Base-by-base conservation (phyloP, 768 basidiomycete species). In the Cyathus striatus region DNA sequence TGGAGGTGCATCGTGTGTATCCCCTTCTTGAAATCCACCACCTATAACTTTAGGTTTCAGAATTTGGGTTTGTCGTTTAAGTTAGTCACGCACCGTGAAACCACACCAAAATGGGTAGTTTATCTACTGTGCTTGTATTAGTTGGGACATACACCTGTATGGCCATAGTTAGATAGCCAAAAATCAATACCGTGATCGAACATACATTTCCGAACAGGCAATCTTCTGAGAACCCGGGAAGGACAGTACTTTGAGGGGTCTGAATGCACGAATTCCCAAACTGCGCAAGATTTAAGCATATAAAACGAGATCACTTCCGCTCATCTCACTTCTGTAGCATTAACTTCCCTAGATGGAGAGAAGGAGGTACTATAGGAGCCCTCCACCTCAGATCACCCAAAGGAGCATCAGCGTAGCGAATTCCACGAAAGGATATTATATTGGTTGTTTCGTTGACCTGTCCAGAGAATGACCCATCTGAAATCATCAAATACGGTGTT, bases 11-110 rank as follows among this genome's bases (percentile, higher is more conserved):
- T 57, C 59, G 41, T 58, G 62, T 9, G 62, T 62, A 35, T 55
- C 60, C 22, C 69, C 70, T 3, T 44, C 47, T 52, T 69, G 63
- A 33, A 68, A 71, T 9, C 70, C 70, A 3, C 70, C 70, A 23
- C 70, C 70, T 72, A 27, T 18, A 42, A 23, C 33, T 21, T 20
- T 17, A 36, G n/a, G n/a, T n/a, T n/a, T n/a, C n/a, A n/a, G n/a
- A n/a, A n/a, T n/a, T n/a, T n/a, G n/a, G n/a, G n/a, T n/a, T n/a
- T n/a, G n/a, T n/a, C n/a, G n/a, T n/a, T n/a, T n/a, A n/a, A n/a
- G n/a, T n/a, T n/a, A n/a, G n/a, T n/a, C n/a, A n/a, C n/a, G 27
- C 35, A 66, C 69, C 70, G 46, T 72, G 68, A 44, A 72, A 68
- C 57, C 57, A 72, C 5, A 71, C 63, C 52, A 72, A 46, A 18